Evolutionary conservation across 768 basidiomycete genomes (phyloP).

Genomic region (Nidularia pulvinata): DNA sequence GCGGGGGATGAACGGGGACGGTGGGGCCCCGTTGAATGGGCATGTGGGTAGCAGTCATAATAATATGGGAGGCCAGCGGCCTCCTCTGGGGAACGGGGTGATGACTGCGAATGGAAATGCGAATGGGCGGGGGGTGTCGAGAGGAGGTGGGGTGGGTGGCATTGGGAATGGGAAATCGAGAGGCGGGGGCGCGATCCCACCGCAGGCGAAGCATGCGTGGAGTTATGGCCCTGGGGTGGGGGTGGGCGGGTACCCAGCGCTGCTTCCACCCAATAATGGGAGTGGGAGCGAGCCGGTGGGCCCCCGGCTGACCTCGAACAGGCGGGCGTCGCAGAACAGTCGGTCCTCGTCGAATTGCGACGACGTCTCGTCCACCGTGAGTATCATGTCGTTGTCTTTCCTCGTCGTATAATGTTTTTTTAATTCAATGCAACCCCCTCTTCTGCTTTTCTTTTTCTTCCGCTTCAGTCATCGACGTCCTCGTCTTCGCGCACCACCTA

Average conservation of each 20-base stretch:
- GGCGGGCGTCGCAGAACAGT: conserved; percentile 51
- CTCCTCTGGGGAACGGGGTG: conserved; percentile 26
- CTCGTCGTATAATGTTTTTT: too few species aligned
- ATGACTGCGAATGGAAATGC: conserved; percentile 19
- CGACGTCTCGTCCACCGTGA: conserved; percentile 77
- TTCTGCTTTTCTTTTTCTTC: conserved; percentile 4
- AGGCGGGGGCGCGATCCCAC: conserved; percentile 20
- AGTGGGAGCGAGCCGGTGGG: conserved; percentile 53
- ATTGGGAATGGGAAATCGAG: conserved; percentile 26
- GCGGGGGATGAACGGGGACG: conserved; percentile 21
- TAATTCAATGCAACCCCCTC: too few species aligned
- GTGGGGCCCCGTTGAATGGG: conserved; percentile 8
- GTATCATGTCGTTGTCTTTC: conserved; percentile 22
- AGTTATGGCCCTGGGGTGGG: conserved; percentile 68
- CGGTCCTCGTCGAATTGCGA: conserved; percentile 61
- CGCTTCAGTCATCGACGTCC: conserved; percentile 67
- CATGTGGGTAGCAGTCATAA: conserved; percentile 14
- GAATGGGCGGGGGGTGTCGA: conserved; percentile 5
- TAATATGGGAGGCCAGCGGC: conserved; percentile 25
- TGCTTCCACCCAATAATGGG: conserved; percentile 14
- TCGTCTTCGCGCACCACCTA: conserved; percentile 80
- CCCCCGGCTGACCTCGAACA: conserved; percentile 60
- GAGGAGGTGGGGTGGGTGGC: conserved; percentile 10
- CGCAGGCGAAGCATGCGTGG: conserved; percentile 56
- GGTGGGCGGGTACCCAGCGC: conserved; percentile 37